Evolutionary conservation across 2,329 filamentous ascomycete genomes (phyloP).

Genomic region (Fusarium sp.): DNA sequence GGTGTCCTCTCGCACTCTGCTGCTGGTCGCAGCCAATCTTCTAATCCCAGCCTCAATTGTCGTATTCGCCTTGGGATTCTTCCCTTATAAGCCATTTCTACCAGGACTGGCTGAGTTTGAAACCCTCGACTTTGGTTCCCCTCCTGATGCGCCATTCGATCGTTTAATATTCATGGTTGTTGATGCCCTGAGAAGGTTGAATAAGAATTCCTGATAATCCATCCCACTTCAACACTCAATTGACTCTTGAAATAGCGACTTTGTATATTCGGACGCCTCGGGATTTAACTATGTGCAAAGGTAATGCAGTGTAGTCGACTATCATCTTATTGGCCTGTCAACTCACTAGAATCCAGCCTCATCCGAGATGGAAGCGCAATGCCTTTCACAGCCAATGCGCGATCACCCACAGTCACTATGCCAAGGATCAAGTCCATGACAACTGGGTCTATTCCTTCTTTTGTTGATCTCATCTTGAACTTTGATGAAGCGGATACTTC

Average conservation of each 20-base stretch:
- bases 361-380: conserved; percentile 86
- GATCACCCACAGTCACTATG: conserved; percentile 98
- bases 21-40: conserved; percentile 77
- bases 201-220: background rate
- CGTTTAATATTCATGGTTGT: conserved; percentile 97
- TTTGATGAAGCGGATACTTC: conserved; percentile 94
- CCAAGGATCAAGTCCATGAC: conserved; percentile 97
- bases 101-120: conserved; percentile 82
- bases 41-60: conserved; percentile 80
- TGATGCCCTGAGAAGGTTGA: conserved; percentile 88
- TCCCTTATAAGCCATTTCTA: conserved; percentile 95
- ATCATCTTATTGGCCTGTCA: background rate
- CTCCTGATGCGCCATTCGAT: conserved; percentile 80
- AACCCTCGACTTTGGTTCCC: conserved; percentile 63
- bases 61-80: conserved; percentile 90
- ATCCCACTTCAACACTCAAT: conserved; percentile 34
- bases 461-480: conserved; percentile 95
- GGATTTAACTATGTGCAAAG: conserved; percentile 90
- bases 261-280: conserved; percentile 84
- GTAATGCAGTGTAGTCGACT: conserved; percentile 59
- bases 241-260: conserved; percentile 72
- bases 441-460: conserved; percentile 97
- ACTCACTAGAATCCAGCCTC: conserved; percentile 65
- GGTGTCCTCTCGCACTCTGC: conserved; percentile 49
- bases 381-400: conserved; percentile 94